Conservation (phyloP, 352 stramenopile genomes). For the Phytophthora fragariae region DNA sequence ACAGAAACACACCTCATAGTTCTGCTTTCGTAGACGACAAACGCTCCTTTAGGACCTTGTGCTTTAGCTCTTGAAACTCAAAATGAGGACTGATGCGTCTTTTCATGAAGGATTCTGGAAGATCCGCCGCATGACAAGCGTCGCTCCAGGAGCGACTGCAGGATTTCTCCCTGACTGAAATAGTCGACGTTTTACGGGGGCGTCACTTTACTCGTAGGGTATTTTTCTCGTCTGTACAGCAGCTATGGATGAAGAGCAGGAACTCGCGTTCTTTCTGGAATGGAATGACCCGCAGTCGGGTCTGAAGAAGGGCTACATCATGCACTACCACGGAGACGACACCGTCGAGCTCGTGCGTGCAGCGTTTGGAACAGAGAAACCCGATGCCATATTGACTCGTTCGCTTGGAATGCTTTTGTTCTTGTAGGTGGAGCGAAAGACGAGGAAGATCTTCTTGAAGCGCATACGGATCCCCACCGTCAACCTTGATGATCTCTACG, state of each 20-base stretch:
- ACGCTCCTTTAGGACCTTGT: background rate
- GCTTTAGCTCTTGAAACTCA: constrained; percentile 7
- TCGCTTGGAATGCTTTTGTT: constrained; percentile 1
- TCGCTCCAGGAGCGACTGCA: background rate
- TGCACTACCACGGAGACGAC: constrained; percentile 78
- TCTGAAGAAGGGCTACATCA: constrained; percentile 73
- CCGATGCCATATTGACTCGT: background rate
- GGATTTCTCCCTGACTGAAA: constrained; percentile 21
- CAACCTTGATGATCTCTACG: constrained; percentile 67
- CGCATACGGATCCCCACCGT: constrained; percentile 79
- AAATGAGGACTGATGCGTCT: constrained; percentile 32
- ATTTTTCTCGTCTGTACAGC: background rate
- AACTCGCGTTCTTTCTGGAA: constrained; percentile 81
- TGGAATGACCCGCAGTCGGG: constrained; percentile 81
- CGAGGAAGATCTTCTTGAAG: constrained; percentile 78
- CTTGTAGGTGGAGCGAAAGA: constrained; percentile 64
- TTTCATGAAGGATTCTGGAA: constrained; percentile 36
- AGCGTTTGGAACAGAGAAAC: background rate
- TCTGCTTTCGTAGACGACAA: background rate
- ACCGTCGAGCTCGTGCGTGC: constrained; percentile 72
- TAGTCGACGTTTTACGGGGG: constrained; percentile 8
- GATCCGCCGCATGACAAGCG: constrained; percentile 23
- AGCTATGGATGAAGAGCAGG: constrained; percentile 60
- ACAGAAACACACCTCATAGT: constrained; percentile 26
- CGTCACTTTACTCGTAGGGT: background rate